Conservation (phyloP, 805 yeast genomes). For the Komagataella pastoris region DNA sequence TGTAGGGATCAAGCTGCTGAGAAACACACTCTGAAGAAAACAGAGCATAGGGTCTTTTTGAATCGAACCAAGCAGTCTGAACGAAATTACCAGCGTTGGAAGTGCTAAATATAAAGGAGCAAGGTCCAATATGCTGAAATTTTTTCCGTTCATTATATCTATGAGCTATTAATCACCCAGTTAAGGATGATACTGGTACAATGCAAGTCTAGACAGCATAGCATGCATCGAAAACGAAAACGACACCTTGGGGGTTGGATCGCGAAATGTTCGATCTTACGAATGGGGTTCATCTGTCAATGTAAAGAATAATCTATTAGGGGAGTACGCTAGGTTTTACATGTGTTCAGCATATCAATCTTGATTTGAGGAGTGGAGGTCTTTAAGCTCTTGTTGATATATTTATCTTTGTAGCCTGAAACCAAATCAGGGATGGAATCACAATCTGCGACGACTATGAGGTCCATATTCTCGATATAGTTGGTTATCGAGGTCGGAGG, state of each 20-base stretch:
- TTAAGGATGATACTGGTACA: constrained; percentile 1
- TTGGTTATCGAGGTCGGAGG: constrained; percentile 37
- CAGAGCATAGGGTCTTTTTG: not conserved
- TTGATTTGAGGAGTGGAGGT: constrained; percentile 7
- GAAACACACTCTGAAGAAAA: not conserved
- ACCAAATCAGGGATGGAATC: constrained; percentile 30
- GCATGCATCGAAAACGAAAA: not conserved
- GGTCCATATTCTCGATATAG: constrained; percentile 38
- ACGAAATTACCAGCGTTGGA: constrained; percentile 13
- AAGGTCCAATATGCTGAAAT: constrained; percentile 9
- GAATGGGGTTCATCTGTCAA: too few relatives aligned
- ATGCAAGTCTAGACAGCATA: not conserved
- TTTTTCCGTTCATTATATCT: not conserved
- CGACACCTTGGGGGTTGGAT: not conserved
- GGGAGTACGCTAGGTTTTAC: not conserved
- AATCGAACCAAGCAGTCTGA: not conserved
- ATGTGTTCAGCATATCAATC: not conserved
- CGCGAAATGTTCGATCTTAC: not conserved
- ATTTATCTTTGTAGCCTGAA: not conserved
- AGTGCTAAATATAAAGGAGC: constrained; percentile 20
- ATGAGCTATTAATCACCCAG: not conserved
- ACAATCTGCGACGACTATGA: constrained; percentile 53
- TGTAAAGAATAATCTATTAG: not conserved
- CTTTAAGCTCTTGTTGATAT: constrained; percentile 8
- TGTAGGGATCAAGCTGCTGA: not conserved